These are phyloP conservation scores for Candida hungchunana DNA, from an alignment of 805 yeast species.

Conservation along the genomic window DNA sequence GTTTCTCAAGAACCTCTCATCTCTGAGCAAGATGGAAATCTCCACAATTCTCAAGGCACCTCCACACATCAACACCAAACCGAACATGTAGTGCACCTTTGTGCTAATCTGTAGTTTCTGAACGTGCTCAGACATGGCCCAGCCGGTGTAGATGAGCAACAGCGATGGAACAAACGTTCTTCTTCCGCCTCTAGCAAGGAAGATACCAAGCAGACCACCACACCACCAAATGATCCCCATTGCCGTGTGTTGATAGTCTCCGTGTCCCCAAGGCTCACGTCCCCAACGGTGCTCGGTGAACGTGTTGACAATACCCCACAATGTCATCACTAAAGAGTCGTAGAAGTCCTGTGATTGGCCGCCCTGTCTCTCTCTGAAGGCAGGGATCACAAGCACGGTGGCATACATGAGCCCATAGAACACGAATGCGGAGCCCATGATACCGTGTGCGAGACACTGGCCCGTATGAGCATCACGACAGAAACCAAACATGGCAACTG, in stretches of 20 bases:
- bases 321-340: constrained; percentile 74
- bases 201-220: constrained; percentile 84
- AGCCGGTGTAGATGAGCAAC: constrained; percentile 83
- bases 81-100: constrained; percentile 84
- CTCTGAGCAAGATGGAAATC: constrained; percentile 70
- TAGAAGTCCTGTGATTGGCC: constrained; percentile 75
- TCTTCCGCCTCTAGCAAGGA: constrained; percentile 60
- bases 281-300: constrained; percentile 98
- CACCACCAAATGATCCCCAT: constrained; percentile 98
- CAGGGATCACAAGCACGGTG: constrained; percentile 65
- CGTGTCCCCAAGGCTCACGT: constrained; percentile 79
- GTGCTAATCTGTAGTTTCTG: constrained; percentile 77
- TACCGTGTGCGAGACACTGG: constrained; percentile 95
- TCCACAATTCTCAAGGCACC: constrained; percentile 77
- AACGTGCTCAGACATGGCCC: constrained; percentile 88
- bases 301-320: constrained; percentile 92
- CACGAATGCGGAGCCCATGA: constrained; percentile 90
- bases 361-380: constrained; percentile 55
- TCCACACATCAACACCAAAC: constrained; percentile 71
- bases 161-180: constrained; percentile 79
- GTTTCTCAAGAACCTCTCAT: constrained; percentile 42
- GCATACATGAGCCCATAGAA: constrained; percentile 70
- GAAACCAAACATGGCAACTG: constrained; percentile 81
- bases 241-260: constrained; percentile 91
- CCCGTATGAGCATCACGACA: constrained; percentile 84